Percentiles rank a stretch among this genome's conserved stretches.
Evolutionary conservation across 371 early-diverging fungal species (phyloP).

Genomic region (Phascolomyces articulosus): DNA sequence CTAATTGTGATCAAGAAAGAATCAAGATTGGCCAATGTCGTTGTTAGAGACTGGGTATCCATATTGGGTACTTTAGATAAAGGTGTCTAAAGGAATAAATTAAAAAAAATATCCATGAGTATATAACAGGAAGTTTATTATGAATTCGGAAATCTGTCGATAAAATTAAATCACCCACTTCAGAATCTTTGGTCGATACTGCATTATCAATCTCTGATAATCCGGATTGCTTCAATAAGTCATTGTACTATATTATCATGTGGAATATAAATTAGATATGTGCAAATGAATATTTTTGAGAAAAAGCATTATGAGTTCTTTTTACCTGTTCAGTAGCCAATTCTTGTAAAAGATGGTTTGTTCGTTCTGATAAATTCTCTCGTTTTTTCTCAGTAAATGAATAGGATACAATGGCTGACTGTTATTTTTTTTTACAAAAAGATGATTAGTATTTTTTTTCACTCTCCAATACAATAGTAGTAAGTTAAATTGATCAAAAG

Average conservation of each 20-base stretch:
- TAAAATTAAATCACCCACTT: slow-evolving; percentile 27
- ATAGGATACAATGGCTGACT: slow-evolving; percentile 36
- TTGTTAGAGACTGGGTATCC: slow-evolving; percentile 57
- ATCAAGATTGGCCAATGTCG: slow-evolving; percentile 66
- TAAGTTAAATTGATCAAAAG: not conserved
- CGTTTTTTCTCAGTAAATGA: slow-evolving; percentile 39
- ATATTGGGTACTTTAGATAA: slow-evolving; percentile 60
- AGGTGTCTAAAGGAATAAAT: slow-evolving; percentile 46
- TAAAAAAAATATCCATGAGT: not conserved
- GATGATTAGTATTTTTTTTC: not conserved
- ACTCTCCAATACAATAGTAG: too few species aligned
- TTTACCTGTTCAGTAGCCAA: slow-evolving; percentile 50
- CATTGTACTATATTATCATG: slow-evolving; percentile 28
- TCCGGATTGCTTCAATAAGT: slow-evolving; percentile 50
- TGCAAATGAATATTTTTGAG: too few species aligned
- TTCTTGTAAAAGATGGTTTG: slow-evolving; percentile 29
- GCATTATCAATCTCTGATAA: slow-evolving; percentile 38
- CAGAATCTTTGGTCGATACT: slow-evolving; percentile 31
- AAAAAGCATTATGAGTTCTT: not conserved
- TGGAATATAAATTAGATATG: too few species aligned
- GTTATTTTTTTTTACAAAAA: not conserved
- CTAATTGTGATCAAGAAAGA: slow-evolving; percentile 57
- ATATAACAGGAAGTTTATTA: not conserved
- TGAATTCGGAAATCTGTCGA: not conserved
- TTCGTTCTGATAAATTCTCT: slow-evolving; percentile 26